Evolutionary conservation across 306 rosid genomes (phyloP).

Genomic region (Fragaria iinumae): DNA sequence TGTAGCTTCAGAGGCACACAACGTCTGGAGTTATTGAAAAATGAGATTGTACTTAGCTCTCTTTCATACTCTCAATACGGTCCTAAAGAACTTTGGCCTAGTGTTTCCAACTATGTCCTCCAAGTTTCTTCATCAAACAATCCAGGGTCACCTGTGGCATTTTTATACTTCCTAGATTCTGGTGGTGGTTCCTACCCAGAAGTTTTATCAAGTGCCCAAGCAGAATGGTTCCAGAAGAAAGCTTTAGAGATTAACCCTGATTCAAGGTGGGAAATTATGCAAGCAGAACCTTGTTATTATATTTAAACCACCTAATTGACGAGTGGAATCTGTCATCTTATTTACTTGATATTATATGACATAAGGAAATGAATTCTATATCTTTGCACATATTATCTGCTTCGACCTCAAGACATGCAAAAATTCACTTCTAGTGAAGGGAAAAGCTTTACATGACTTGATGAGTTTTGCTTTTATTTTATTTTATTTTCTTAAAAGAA

Average conservation of each 20-base stretch:
- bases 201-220: conserved; percentile 65
- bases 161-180: conserved; percentile 79
- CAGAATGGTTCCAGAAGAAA: conserved; percentile 60
- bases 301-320: background rate
- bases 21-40: conserved; percentile 55
- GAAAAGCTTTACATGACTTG: background rate
- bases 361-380: background rate
- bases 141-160: conserved; percentile 49
- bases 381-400: background rate
- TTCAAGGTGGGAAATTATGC: conserved; percentile 44
- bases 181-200: conserved; percentile 93
- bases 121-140: conserved; percentile 45
- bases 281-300: background rate
- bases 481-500: background rate
- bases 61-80: conserved; percentile 57
- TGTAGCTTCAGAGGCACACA: conserved; percentile 74
- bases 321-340: background rate
- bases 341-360: background rate
- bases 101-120: conserved; percentile 74
- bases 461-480: background rate
- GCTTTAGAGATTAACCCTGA: conserved; percentile 54
- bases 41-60: conserved; percentile 42
- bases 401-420: background rate
- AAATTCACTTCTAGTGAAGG: background rate
- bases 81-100: conserved; percentile 75